Base-by-base conservation (phyloP, 129 eudicot species). In the Flaveria robusta region DNA sequence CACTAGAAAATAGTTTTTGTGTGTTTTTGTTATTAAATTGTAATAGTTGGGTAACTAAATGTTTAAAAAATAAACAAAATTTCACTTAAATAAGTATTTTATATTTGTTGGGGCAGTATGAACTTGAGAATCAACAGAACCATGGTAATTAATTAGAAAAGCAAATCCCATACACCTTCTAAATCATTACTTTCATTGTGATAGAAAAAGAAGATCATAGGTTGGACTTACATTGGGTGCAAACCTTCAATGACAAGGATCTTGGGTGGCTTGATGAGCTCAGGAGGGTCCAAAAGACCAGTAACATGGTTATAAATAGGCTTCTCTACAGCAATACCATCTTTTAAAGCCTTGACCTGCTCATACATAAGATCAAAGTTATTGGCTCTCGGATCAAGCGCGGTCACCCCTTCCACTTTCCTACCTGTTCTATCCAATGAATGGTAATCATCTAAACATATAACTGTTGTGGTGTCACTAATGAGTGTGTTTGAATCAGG, bases 361-460 rank as follows among this genome's bases (percentile, higher is more conserved):
- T 94, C 96, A 81, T 88, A 94, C 98, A 94, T 94, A 15, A 94
- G 96, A 80, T 94, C 98, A 82, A 94, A 94, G 26, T 94, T 78
- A 59, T 94, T 94, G 46, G 98, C 98, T 64, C 77, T 87, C 5
- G 98, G 98, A 79, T 94, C 98, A 69, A 94, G 91, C 14, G 98
- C 98, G 6, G 97, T 94, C 60, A 94, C 98, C 3, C 98, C 98
- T 71, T 94, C 87, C 68, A 85, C 88, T 78, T 94, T 94, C 72
- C 98, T 86, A 13, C 98, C 98, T 8, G 91, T 88, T 55, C 97
- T 84, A 67, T 94, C 98, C 70, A 94, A 83, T 18, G 98, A 94
- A 82, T 94, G 98, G 60, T 88, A 94, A 78, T 94, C 98, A 81
- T 94, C 98, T 56, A 93, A 71, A 68, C 98, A 93, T 19, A 93